Evolutionary conservation across 257 asterid genomes (phyloP).

Genomic region (Petrea volubilis): DNA sequence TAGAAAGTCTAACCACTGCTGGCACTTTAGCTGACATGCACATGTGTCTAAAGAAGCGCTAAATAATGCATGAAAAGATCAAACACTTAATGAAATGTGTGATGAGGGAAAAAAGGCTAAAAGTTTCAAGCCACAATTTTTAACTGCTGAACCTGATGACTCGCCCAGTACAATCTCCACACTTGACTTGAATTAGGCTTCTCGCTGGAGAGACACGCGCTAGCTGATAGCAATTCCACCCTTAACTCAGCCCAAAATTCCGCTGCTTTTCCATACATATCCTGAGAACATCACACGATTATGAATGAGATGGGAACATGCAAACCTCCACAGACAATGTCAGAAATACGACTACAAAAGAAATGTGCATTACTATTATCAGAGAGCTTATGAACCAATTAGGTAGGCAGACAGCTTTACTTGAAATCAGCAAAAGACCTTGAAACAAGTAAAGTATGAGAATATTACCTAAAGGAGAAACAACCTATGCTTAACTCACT

Average conservation of each 20-base stretch:
- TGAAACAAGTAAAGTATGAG: constrained; percentile 1
- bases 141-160: constrained; percentile 71
- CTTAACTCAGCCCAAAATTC: constrained; percentile 94
- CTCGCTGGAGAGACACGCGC: constrained; percentile 51
- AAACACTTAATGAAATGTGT: constrained; percentile 23
- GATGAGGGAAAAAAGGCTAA: neutral
- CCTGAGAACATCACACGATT: constrained; percentile 49
- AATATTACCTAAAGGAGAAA: constrained; percentile 7
- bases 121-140: constrained; percentile 11
- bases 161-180: constrained; percentile 99
- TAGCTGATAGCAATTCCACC: constrained; percentile 78
- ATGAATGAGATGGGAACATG: constrained; percentile 15
- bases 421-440: neutral
- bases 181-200: constrained; percentile 71
- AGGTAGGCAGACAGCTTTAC: neutral
- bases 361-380: neutral
- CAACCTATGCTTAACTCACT: neutral
- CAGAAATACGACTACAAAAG: constrained; percentile 10
- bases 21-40: constrained; percentile 99
- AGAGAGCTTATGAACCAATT: neutral
- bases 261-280: constrained; percentile 83
- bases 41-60: constrained; percentile 98
- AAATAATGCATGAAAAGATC: constrained; percentile 31
- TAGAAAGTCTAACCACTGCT: constrained; percentile 79
- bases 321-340: constrained; percentile 12